Base-by-base conservation (phyloP, 2,329 filamentous ascomycete species). In the Macrophomina pseudophaseolina region DNA sequence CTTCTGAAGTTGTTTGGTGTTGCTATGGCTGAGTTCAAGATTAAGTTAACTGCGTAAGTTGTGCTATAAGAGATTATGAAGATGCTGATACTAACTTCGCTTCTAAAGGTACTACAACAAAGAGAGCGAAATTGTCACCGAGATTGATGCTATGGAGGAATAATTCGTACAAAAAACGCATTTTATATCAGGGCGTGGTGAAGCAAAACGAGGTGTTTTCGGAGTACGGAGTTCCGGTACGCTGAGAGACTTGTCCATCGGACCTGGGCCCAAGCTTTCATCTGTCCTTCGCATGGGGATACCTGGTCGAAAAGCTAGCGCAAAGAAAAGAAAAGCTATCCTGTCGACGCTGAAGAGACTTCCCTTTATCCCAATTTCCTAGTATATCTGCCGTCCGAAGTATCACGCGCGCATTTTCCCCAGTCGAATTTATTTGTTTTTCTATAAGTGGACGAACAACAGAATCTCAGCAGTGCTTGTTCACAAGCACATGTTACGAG, bases 1-100 rank as follows among this genome's bases (percentile, higher is more conserved):
- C 82, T 99, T 75, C 80, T 99, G 80, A 98, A 98, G 87, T 85
- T 97, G 74, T 98, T 99, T 81, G 91, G 93, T 64, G 88, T 97
- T 66, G 92, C 91, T 69, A 88, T 95, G 80, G 92, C 93, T 67
- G 93, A 98, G 82, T 99, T 99, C 83, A 90, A 86, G 78, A 89
- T 99, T 67, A 86, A 88, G 74, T 82, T 97, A 71, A 82, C 91
- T 78, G 94, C 93, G 75, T 90, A 85, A 79, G 85, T 84, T 3
- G 12, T 23, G 35, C 14, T 18, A 7, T 23, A 11, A 18, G 23
- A 28, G 52, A 46, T 14, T 92, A 92, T 75, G 88, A 83, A 78
- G 84, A 82, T 7, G 16, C 30, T 38, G 16, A 12, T 51, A 35
- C 23, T 67, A 62, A 71, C 74, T 69, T 74, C 65, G 12, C 33